Percentiles rank a stretch among this genome's conserved stretches.
phyloP scores from a whole-genome alignment of 2,329 filamentous ascomycete species.

The Pseudogymnoascus sp. region DNA sequence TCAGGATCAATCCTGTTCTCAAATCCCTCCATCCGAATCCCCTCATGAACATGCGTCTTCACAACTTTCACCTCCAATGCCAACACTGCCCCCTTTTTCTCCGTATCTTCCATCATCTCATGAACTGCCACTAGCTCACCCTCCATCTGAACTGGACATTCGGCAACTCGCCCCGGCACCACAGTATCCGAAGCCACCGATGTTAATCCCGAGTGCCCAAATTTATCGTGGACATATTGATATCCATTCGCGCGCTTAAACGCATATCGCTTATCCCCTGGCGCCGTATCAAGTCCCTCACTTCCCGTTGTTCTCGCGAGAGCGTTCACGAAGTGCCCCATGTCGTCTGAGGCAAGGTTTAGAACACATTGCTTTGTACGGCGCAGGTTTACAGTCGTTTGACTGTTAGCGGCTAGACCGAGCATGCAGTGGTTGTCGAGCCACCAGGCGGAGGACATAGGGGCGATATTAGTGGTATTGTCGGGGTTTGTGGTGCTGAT shows the following conservation, averaged over 20 bases:
- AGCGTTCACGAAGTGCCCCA: constrained; percentile 27
- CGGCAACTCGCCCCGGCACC: constrained; percentile 28
- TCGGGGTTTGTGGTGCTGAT: constrained; percentile 35
- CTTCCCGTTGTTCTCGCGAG: constrained; percentile 16
- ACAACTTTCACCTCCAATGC: constrained; percentile 33
- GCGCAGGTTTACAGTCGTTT: constrained; percentile 34
- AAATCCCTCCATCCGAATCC: constrained; percentile 30
- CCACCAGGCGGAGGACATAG: constrained; percentile 40
- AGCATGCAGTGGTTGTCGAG: constrained; percentile 36
- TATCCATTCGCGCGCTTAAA: constrained; percentile 29
- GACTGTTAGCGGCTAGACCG: constrained; percentile 30
- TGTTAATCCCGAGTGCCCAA: constrained; percentile 28
- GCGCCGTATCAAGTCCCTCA: neutral
- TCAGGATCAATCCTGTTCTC: constrained; percentile 36
- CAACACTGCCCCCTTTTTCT: constrained; percentile 23
- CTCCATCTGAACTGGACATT: constrained; percentile 39
- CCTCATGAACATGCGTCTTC: constrained; percentile 28
- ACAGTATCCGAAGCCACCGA: constrained; percentile 30
- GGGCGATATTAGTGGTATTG: constrained; percentile 33
- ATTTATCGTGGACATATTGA: constrained; percentile 34
- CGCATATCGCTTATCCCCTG: constrained; percentile 20
- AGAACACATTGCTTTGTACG: constrained; percentile 36
- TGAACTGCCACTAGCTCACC: constrained; percentile 29
- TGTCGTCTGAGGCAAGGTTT: constrained; percentile 34
- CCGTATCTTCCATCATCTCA: constrained; percentile 29